A percentile compares a stretch with the other conserved stretches of the same genome.
Evolutionary conservation across 257 asterid genomes (phyloP).

Genomic region (Rehmannia glutinosa): DNA sequence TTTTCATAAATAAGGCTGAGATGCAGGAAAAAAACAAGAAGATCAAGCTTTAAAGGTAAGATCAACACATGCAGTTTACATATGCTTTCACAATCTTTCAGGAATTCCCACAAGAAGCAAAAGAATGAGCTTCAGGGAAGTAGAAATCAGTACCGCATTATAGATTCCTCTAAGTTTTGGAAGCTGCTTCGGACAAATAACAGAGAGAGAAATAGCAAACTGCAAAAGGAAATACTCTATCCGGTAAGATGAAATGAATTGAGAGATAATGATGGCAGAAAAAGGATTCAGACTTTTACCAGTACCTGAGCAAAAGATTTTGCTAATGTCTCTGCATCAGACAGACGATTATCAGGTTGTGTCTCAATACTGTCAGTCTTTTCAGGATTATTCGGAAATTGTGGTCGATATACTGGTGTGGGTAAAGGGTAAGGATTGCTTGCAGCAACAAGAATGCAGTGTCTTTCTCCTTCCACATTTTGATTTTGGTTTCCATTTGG

Average conservation of each 20-base stretch:
- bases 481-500: conserved; percentile 62
- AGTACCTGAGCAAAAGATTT: conserved; percentile 80
- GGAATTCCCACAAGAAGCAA: conserved; percentile 4
- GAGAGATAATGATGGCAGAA: conserved; percentile 1
- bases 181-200: conserved; percentile 93
- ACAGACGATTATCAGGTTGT: conserved; percentile 55
- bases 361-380: conserved; percentile 49
- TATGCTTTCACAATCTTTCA: too few relatives aligned
- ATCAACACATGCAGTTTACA: too few relatives aligned
- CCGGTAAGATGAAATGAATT: background rate
- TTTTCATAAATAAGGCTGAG: background rate
- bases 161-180: conserved; percentile 75
- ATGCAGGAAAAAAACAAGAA: background rate
- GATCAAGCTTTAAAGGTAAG: too few relatives aligned
- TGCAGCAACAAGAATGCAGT: conserved; percentile 89
- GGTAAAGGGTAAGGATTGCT: conserved; percentile 88
- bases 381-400: conserved; percentile 46
- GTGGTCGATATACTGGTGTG: conserved; percentile 68
- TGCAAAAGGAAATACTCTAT: conserved; percentile 37
- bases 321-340: conserved; percentile 85
- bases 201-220: conserved; percentile 81
- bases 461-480: conserved; percentile 64
- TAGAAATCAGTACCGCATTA: conserved; percentile 55
- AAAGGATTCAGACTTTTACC: background rate
- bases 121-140: conserved; percentile 3